Evolutionary conservation across 306 rosid species (phyloP).

Genomic region (Pyrus bretschneideri): DNA sequence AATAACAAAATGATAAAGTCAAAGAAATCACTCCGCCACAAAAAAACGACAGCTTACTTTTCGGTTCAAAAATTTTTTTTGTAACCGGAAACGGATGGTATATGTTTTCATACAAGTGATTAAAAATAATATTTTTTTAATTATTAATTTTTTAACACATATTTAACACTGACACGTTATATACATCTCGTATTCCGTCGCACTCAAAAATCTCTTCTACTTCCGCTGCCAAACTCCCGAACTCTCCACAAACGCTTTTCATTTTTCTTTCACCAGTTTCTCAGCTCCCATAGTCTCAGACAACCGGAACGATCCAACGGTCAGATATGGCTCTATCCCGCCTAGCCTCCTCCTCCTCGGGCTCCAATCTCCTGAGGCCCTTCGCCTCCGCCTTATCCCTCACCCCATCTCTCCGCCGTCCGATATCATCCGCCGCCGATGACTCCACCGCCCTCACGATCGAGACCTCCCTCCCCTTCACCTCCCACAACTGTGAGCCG

Average conservation of each 20-base stretch:
- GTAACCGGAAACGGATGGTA: too few relatives aligned
- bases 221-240: background rate
- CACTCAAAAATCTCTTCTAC: background rate
- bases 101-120: too few relatives aligned
- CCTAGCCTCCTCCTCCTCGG: constrained; percentile 30
- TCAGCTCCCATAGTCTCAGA: background rate
- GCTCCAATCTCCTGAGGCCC: constrained; percentile 43
- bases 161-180: too few relatives aligned
- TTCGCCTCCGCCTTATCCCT: constrained; percentile 31
- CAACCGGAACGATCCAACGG: constrained; percentile 8
- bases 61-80: too few relatives aligned
- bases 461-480: constrained; percentile 77
- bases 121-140: too few relatives aligned
- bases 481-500: constrained; percentile 53
- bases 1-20: background rate
- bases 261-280: background rate
- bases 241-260: too few relatives aligned
- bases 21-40: background rate
- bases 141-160: too few relatives aligned
- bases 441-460: constrained; percentile 40
- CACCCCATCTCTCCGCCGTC: constrained; percentile 34
- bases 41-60: background rate
- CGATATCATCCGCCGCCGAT: constrained; percentile 39
- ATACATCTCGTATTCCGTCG: too few relatives aligned
- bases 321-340: constrained; percentile 55